A percentile compares a stretch with the other conserved stretches of the same genome.
Evolutionary conservation across 140 eudicot genomes (phyloP).

Genomic region (Erigeron philadelphicus): DNA sequence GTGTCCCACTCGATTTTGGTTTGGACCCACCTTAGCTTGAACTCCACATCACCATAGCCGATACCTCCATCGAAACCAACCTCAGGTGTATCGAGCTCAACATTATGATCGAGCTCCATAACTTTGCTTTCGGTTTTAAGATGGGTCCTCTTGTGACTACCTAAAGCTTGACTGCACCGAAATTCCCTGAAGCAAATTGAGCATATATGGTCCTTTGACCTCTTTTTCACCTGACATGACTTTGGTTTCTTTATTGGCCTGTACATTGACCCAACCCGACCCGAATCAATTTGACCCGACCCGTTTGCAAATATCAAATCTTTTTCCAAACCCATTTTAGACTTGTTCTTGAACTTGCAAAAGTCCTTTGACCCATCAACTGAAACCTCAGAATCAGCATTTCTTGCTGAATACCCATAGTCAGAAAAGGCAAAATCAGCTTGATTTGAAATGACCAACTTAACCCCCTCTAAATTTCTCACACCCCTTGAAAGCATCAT

Average conservation of each 20-base stretch:
- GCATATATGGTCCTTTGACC: constrained; percentile 38
- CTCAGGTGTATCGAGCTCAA: constrained; percentile 19
- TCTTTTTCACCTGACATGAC: constrained; percentile 26
- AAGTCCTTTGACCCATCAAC: constrained; percentile 28
- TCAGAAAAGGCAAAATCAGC: constrained; percentile 25
- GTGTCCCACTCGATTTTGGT: constrained; percentile 25
- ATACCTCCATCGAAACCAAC: constrained; percentile 32
- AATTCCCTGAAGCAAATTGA: constrained; percentile 49
- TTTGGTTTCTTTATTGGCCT: constrained; percentile 24
- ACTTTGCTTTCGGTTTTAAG: constrained; percentile 26
- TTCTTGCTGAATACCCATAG: constrained; percentile 22
- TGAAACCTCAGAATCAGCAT: constrained; percentile 37
- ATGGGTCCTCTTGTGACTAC: constrained; percentile 59
- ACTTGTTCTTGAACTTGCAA: constrained; percentile 23
- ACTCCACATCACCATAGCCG: constrained; percentile 27
- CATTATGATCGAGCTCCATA: constrained; percentile 18
- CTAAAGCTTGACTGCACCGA: constrained; percentile 52
- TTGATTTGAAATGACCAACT: constrained; percentile 15
- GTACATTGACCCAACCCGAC: constrained; percentile 23
- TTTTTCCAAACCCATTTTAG: constrained; percentile 25
- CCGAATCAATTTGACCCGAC: constrained; percentile 20
- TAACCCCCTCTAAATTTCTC: constrained; percentile 30
- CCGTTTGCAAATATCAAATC: constrained; percentile 21
- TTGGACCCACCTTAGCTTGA: constrained; percentile 35
- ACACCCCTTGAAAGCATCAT: constrained; percentile 69